Conservation (phyloP, 2,329 filamentous ascomycete species). For the Exophiala alcalophila region DNA sequence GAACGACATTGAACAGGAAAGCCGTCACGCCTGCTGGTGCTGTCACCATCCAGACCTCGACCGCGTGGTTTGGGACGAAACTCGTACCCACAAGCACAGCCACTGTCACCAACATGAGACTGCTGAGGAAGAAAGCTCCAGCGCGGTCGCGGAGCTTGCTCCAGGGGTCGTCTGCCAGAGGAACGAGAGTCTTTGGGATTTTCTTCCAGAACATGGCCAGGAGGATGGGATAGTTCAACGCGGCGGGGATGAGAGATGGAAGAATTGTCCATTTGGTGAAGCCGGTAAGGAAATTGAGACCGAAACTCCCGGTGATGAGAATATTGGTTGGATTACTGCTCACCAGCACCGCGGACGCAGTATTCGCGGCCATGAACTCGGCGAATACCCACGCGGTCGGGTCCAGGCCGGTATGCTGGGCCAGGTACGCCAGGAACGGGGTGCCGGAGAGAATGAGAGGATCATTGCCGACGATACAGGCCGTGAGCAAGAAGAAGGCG, state of each 20-base stretch:
- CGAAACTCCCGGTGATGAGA: constrained; percentile 30
- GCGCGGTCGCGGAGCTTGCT: constrained; percentile 27
- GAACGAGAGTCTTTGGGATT: constrained; percentile 28
- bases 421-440: constrained; percentile 31
- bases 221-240: constrained; percentile 28
- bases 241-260: constrained; percentile 29
- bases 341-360: constrained; percentile 71
- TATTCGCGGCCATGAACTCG: constrained; percentile 43
- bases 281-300: constrained; percentile 29
- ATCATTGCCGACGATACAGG: constrained; percentile 30
- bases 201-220: constrained; percentile 30
- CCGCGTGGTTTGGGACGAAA: constrained; percentile 28
- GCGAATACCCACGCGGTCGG: constrained; percentile 30
- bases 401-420: constrained; percentile 26
- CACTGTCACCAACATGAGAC: constrained; percentile 29
- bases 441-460: constrained; percentile 31
- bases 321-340: constrained; percentile 67
- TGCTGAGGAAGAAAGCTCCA: constrained; percentile 28
- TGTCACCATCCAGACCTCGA: constrained; percentile 32
- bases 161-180: constrained; percentile 29
- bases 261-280: constrained; percentile 32
- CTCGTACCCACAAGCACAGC: constrained; percentile 31
- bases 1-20: constrained; percentile 26
- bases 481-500: constrained; percentile 28
- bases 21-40: constrained; percentile 28